Evolutionary conservation across 2,329 filamentous ascomycete species (phyloP), one percentile per base, ranked within the genome.

Genomic region (Chaetomium sp.): DNA sequence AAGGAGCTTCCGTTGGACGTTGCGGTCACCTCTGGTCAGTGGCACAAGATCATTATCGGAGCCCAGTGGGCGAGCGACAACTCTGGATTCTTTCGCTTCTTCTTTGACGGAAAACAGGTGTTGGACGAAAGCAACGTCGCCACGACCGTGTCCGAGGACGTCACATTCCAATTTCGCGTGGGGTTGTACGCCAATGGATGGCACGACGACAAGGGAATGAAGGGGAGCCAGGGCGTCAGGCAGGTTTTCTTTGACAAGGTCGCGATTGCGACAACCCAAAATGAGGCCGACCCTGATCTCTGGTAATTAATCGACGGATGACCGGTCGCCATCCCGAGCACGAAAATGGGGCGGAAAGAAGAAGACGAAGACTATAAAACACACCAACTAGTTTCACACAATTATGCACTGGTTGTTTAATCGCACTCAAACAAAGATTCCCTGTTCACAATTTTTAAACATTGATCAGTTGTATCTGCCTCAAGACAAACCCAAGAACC

Each of bases 181-280:
- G 76, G 77, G 0, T 64, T 79, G 36, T 79, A 79, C 64, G 76
- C 76, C 0, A 79, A 78, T 61, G 70, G 71, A 9, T 79, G 76
- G 76, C 66, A 76, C 55, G 76, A 79, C 57, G 67, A 74, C 40
- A 65, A 65, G 1, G 62, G 67, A 11, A 69, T 73, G 64, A 66
- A 68, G 47, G 75, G 74, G 0, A 70, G 58, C 12, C 75, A 78
- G 67, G 61, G 63, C 0, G 73, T 72, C 27, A 68, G 76, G 8
- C 70, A 76, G 66, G 63, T 78, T n/a, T 80, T 75, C 74, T 77
- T 72, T 60, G 77, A 79, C 59, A 71, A 78, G 67, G 71, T 79
- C 56, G 70, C 72, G 5, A 66, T 73, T 6, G 76, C 74, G 1
- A 72, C 71, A 2, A 68, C 64, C 1, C 73, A 71, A 57, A 65